Conservation (phyloP, 805 yeast species). For the Saturnispora halmiae region DNA sequence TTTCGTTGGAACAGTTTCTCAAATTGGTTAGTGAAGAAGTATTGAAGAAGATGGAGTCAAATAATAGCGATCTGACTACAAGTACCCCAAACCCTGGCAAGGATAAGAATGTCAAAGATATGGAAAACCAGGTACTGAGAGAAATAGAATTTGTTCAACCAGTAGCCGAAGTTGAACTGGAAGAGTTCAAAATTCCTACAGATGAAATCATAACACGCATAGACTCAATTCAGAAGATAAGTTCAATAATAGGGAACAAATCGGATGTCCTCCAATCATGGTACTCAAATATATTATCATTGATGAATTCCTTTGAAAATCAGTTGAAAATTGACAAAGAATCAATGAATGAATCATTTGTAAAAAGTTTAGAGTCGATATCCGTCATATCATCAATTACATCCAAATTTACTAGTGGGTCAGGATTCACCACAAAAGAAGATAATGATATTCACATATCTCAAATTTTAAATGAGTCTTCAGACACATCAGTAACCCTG, state of each 20-base stretch:
- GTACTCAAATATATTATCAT: conserved; percentile 3
- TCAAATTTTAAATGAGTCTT: conserved; percentile 11
- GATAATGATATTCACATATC: conserved; percentile 8
- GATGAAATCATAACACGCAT: conserved; percentile 7
- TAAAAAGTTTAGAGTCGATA: conserved; percentile 22
- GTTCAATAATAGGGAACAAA: conserved; percentile 10
- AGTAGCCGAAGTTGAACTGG: neutral
- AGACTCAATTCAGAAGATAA: conserved; percentile 9
- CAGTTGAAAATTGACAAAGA: conserved; percentile 12
- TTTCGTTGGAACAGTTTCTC: conserved; percentile 2
- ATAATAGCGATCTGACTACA: conserved; percentile 1
- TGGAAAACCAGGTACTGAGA: neutral
- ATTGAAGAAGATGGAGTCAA: neutral
- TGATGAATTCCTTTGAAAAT: neutral
- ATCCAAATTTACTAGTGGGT: conserved; percentile 9
- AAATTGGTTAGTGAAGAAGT: conserved; percentile 3
- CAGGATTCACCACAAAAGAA: neutral
- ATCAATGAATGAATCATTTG: conserved; percentile 18
- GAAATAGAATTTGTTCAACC: neutral
- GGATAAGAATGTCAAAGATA: neutral
- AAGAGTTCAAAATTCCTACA: conserved; percentile 8
- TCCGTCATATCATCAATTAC: conserved; percentile 18
- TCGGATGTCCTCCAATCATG: conserved; percentile 7
- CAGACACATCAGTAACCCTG: conserved; percentile 12
- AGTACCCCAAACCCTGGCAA: conserved; percentile 3